These are phyloP conservation scores for Hypoxylon sp. DNA, from an alignment of 2,329 filamentous ascomycete species.

Conservation along the genomic window DNA sequence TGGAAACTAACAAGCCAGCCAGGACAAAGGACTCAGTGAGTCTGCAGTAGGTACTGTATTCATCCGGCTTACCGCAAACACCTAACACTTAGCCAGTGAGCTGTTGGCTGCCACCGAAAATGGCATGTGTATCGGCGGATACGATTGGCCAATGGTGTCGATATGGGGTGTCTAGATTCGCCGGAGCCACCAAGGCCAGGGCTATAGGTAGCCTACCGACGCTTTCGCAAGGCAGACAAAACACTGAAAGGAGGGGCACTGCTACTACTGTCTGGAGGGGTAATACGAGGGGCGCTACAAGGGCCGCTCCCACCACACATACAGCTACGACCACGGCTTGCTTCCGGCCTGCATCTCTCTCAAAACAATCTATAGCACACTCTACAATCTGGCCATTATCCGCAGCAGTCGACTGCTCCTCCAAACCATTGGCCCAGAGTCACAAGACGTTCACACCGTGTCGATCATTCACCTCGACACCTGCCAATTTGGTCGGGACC, in stretches of 20 bases:
- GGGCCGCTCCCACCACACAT: too few species aligned
- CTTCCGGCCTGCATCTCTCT: slow-evolving; percentile 9
- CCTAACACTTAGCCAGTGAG: too few species aligned
- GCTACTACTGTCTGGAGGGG: neutral
- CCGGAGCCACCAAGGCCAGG: neutral
- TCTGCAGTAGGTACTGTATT: neutral
- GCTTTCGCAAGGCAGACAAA: too few species aligned
- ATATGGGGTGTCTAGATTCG: slow-evolving; percentile 10
- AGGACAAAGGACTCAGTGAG: too few species aligned
- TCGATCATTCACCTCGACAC: slow-evolving; percentile 32
- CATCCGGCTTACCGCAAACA: neutral
- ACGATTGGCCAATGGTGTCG: slow-evolving; percentile 26
- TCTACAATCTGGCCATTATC: slow-evolving; percentile 9
- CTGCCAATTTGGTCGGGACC: slow-evolving; percentile 37
- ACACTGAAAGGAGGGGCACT: slow-evolving; percentile 18
- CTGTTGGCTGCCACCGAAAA: slow-evolving; percentile 9
- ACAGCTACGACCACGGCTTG: slow-evolving; percentile 1
- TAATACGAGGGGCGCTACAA: neutral
- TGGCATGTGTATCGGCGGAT: slow-evolving; percentile 11
- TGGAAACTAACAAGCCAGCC: too few species aligned
- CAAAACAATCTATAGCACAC: slow-evolving; percentile 18
- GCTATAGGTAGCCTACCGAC: neutral
- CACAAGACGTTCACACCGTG: slow-evolving; percentile 21
- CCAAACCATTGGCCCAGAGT: slow-evolving; percentile 23
- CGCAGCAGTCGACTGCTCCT: slow-evolving; percentile 26